Percentiles rank a stretch among this genome's conserved stretches.
Conservation (phyloP, 768 basidiomycete species). For the Boletus patriciae region DNA sequence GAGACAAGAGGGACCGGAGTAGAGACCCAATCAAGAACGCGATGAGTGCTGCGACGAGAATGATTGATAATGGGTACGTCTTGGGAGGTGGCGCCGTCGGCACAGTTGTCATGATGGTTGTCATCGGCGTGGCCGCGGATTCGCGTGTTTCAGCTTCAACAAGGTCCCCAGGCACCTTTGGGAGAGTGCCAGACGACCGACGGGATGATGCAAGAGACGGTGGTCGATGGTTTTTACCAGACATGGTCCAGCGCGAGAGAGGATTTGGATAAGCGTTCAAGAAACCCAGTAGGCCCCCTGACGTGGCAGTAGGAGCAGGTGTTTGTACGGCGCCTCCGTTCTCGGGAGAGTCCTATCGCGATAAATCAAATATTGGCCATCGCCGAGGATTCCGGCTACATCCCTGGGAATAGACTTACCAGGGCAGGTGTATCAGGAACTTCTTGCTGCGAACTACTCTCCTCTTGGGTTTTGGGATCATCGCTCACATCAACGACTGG, state of each 20-base stretch:
- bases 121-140: neutral
- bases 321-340: slow-evolving; percentile 23
- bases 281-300: slow-evolving; percentile 56
- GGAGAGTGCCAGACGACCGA: slow-evolving; percentile 23
- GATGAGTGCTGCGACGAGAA: slow-evolving; percentile 79
- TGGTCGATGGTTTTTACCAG: slow-evolving; percentile 23
- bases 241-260: slow-evolving; percentile 50
- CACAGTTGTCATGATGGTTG: slow-evolving; percentile 1
- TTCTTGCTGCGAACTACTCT: slow-evolving; percentile 20
- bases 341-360: slow-evolving; percentile 27
- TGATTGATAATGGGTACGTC: slow-evolving; percentile 48
- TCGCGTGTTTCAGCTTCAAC: slow-evolving; percentile 15
- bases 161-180: slow-evolving; percentile 41
- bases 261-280: slow-evolving; percentile 60
- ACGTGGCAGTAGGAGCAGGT: slow-evolving; percentile 22
- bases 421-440: slow-evolving; percentile 12
- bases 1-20: slow-evolving; percentile 81
- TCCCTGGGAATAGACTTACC: slow-evolving; percentile 19
- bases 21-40: slow-evolving; percentile 91
- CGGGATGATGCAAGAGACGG: slow-evolving; percentile 25
- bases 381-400: neutral
- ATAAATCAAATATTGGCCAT: neutral
- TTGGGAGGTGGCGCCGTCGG: slow-evolving; percentile 5
- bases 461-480: slow-evolving; percentile 19
- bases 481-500: slow-evolving; percentile 12